A percentile compares a stretch with the other conserved stretches of the same genome.
phyloP scores from a whole-genome alignment of 2,329 filamentous ascomycete genomes.

The Claviceps monticola region DNA sequence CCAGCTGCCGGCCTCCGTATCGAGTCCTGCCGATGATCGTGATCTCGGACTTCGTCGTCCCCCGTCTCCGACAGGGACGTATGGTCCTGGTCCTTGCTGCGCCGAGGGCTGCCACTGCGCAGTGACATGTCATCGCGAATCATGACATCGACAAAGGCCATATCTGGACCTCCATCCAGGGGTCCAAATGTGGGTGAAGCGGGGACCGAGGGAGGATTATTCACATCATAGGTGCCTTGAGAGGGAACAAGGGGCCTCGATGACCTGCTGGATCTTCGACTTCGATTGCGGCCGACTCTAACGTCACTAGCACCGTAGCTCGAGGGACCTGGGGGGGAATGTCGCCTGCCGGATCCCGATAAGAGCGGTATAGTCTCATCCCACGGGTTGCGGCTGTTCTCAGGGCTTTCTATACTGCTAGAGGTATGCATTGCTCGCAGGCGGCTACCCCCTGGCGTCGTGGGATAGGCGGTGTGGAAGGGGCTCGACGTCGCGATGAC shows the following conservation, averaged over 20 bases:
- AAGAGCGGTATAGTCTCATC: conserved; percentile 44
- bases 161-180: conserved; percentile 32
- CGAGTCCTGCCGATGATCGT: conserved; percentile 17
- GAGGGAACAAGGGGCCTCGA: conserved; percentile 28
- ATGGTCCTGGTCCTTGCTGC: conserved; percentile 18
- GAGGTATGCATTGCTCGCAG: conserved; percentile 22
- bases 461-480: conserved; percentile 20
- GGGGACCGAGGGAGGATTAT: conserved; percentile 55
- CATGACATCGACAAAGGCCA: conserved; percentile 57
- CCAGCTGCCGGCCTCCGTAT: conserved; percentile 40
- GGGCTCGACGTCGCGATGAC: conserved; percentile 24
- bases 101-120: conserved; percentile 15
- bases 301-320: conserved; percentile 31
- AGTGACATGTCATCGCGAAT: conserved; percentile 49
- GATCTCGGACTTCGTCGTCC: conserved; percentile 5
- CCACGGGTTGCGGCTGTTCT: conserved; percentile 24
- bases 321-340: conserved; percentile 12
- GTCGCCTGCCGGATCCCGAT: conserved; percentile 18
- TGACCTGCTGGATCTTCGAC: conserved; percentile 36
- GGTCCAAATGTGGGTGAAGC: conserved; percentile 42
- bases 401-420: conserved; percentile 34
- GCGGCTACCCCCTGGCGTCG: conserved; percentile 17
- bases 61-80: conserved; percentile 16
- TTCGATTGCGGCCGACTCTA: conserved; percentile 20
- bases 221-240: conserved; percentile 40